Conservation (phyloP, 345 rosid species). For the Linum tenue region DNA sequence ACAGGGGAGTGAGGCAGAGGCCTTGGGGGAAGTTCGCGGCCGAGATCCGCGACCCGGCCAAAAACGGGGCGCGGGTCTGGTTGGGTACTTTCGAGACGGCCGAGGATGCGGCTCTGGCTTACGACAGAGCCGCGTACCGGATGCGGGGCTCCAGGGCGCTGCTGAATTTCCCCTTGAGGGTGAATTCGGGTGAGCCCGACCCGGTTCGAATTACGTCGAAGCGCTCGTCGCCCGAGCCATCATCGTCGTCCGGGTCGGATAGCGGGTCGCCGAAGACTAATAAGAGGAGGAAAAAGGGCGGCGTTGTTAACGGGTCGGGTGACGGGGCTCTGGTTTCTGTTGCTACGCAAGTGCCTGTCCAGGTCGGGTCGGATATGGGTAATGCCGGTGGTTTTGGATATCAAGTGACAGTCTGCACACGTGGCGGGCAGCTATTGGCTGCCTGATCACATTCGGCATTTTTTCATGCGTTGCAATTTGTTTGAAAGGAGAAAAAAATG, state of each 20-base stretch:
- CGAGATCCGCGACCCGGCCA: constrained; percentile 96
- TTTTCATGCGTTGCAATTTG: background rate
- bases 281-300: constrained; percentile 34
- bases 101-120: constrained; percentile 96
- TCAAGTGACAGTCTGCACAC: background rate
- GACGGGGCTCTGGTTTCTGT: too few species aligned
- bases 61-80: constrained; percentile 98
- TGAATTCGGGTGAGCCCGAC: constrained; percentile 93
- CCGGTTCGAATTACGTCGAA: constrained; percentile 85
- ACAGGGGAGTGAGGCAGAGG: constrained; percentile 90
- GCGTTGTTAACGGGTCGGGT: background rate
- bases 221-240: constrained; percentile 48
- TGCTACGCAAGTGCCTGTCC: background rate
- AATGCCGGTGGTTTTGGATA: background rate
- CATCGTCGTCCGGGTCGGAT: constrained; percentile 28
- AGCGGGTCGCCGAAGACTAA: constrained; percentile 38
- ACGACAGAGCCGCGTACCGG: constrained; percentile 86
- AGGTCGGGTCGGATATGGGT: background rate
- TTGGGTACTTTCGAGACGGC: constrained; percentile 96
- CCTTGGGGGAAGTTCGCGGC: constrained; percentile 99
- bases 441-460: background rate
- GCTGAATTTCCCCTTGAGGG: constrained; percentile 77
- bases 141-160: constrained; percentile 95
- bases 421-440: constrained; percentile 3
- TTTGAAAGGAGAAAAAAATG: too few species aligned